Evolutionary conservation across 1,284 basidiomycete species (phyloP).

Genomic region (Leccinum pachyderme): DNA sequence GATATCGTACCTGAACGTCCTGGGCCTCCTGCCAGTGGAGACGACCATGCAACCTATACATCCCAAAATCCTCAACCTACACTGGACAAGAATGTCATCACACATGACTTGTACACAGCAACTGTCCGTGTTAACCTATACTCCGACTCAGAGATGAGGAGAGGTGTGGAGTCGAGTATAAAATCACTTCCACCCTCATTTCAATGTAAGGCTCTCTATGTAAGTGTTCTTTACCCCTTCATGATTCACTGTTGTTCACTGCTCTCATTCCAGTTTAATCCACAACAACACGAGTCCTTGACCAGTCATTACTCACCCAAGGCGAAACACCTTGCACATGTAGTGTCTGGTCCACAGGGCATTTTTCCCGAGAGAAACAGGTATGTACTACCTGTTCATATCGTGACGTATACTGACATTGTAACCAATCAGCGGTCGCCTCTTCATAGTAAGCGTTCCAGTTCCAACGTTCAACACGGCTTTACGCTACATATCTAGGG

Average conservation of each 20-base stretch:
- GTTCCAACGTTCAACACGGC: not conserved
- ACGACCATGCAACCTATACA: not conserved
- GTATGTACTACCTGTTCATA: not conserved
- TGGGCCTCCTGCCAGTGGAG: not conserved
- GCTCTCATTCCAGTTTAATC: slow-evolving; percentile 13
- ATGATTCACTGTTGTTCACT: not conserved
- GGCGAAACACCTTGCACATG: not conserved
- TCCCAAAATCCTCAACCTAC: not conserved
- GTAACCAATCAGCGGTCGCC: slow-evolving; percentile 28
- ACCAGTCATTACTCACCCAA: not conserved
- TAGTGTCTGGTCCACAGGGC: slow-evolving; percentile 12
- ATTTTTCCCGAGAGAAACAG: slow-evolving; percentile 7
- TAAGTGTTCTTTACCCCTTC: not conserved
- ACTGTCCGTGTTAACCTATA: slow-evolving; percentile 4
- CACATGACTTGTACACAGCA: slow-evolving; percentile 19
- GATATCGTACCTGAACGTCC: slow-evolving; percentile 3
- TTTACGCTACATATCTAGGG: slow-evolving; percentile 42
- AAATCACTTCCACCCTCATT: slow-evolving; percentile 16
- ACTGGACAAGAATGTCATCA: slow-evolving; percentile 1
- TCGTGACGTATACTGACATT: not conserved
- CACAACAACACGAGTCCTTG: slow-evolving; percentile 6
- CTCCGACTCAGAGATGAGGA: slow-evolving; percentile 10
- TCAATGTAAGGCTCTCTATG: slow-evolving; percentile 18
- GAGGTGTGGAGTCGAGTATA: slow-evolving; percentile 11
- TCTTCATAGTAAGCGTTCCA: slow-evolving; percentile 67